A percentile compares a stretch with the other conserved stretches of the same genome.
phyloP scores from a whole-genome alignment of 129 eudicot species.

The Heracleum sosnowskyi region DNA sequence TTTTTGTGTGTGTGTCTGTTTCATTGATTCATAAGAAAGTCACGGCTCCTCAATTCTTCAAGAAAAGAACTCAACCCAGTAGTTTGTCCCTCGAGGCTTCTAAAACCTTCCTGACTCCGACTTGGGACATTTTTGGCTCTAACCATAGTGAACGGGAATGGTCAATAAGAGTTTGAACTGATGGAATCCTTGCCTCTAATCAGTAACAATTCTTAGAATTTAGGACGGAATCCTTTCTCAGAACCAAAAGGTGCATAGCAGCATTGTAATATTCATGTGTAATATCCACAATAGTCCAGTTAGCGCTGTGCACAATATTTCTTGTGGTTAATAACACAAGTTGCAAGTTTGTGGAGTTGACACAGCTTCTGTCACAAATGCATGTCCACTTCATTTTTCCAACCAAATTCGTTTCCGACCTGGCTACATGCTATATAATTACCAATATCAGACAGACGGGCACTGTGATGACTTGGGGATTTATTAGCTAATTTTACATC shows the following conservation, averaged over 20 bases:
- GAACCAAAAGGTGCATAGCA: background rate
- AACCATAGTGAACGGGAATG: slow-evolving; percentile 24
- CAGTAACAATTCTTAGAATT: too few relatives aligned
- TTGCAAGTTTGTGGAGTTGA: too few relatives aligned
- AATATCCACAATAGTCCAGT: background rate
- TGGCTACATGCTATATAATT: too few relatives aligned
- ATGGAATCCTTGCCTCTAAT: background rate
- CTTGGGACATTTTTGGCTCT: slow-evolving; percentile 18
- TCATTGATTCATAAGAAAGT: slow-evolving; percentile 9
- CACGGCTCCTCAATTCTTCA: slow-evolving; percentile 39
- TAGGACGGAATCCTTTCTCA: background rate
- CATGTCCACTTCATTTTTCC: too few relatives aligned
- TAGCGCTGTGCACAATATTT: too few relatives aligned
- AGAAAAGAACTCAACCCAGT: slow-evolving; percentile 29
- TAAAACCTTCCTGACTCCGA: slow-evolving; percentile 21
- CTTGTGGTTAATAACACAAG: too few relatives aligned
- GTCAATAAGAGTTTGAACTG: background rate
- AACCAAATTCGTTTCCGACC: too few relatives aligned
- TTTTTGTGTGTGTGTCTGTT: too few relatives aligned
- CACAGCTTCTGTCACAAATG: too few relatives aligned
- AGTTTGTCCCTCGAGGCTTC: slow-evolving; percentile 16
- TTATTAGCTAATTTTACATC: too few relatives aligned
- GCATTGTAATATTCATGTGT: background rate
- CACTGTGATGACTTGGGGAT: too few relatives aligned
- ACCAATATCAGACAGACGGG: too few relatives aligned